Conservation (phyloP, 2,329 filamentous ascomycete species). For the Sordariomycetes sp. region DNA sequence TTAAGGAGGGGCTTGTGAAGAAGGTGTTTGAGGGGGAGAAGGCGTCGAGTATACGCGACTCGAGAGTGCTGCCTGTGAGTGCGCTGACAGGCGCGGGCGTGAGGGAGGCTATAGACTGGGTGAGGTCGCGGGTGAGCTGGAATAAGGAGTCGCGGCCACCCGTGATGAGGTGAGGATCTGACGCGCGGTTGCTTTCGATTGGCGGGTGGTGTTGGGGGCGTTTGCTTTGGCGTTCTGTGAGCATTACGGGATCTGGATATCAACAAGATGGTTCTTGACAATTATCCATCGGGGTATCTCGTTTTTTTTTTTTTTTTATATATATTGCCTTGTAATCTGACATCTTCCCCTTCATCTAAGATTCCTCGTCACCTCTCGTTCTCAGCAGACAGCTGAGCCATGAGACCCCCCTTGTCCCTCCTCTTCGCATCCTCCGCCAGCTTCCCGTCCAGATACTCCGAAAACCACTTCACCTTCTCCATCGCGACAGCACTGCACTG, state of each 20-base stretch:
- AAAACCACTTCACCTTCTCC: slow-evolving; percentile 69
- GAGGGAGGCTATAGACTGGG: slow-evolving; percentile 92
- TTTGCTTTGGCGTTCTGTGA: background rate
- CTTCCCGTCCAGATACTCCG: slow-evolving; percentile 56
- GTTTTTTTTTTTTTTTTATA: slow-evolving; percentile 6
- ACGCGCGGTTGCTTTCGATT: background rate
- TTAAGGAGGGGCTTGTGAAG: slow-evolving; percentile 92
- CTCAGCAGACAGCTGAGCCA: slow-evolving; percentile 68
- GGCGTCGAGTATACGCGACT: slow-evolving; percentile 74
- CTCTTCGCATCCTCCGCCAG: slow-evolving; percentile 67
- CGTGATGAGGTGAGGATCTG: slow-evolving; percentile 63
- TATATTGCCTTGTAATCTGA: slow-evolving; percentile 3
- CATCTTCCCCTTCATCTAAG: background rate
- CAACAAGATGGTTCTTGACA: background rate
- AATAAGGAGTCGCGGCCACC: slow-evolving; percentile 89
- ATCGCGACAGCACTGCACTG: slow-evolving; percentile 63
- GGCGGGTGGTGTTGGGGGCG: slow-evolving; percentile 2
- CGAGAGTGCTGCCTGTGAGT: slow-evolving; percentile 78
- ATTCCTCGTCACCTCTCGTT: slow-evolving; percentile 48
- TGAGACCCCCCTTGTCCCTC: slow-evolving; percentile 64
- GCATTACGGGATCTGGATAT: background rate
- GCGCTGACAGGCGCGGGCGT: slow-evolving; percentile 84
- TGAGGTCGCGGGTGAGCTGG: slow-evolving; percentile 84
- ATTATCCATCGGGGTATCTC: slow-evolving; percentile 6
- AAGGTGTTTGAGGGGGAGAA: slow-evolving; percentile 94